Evolutionary conservation across 2,329 filamentous ascomycete species (phyloP), one percentile per base, ranked within the genome.

Genomic region (Aspergillus aculeatinus): DNA sequence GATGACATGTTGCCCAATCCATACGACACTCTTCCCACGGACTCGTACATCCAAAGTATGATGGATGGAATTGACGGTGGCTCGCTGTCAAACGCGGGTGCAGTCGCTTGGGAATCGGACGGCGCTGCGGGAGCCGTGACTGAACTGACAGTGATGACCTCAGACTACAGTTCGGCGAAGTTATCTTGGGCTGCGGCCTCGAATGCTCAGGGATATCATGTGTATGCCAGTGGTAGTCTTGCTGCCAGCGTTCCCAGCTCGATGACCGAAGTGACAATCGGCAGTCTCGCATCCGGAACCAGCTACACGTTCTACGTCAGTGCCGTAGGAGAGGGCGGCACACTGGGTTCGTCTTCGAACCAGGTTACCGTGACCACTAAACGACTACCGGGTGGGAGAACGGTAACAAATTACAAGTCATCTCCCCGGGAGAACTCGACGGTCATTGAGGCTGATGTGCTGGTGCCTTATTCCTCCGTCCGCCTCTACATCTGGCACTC

Each of bases 21-120:
- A 5, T 65, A 67, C 51, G 60, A 67, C 27, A 67, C 53, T 50
- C 57, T 67, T 5, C 65, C 65, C 14, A 29, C 2, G 19, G 63
- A 67, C 54, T 50, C 63, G 6, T 67, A 67, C 35, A 60, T 67
- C 23, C 59, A 65, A 21, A 51, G 58, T n/a, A 55, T 67, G 47
- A 54, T 67, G 16, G 49, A 39, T 35, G 60, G 53, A 33, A 55
- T 67, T 5, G 21, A 49, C 4, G 63, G 65, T 23, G 60, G 63
- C 14, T 55, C 57, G 42, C 61, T 48, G 21, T 27, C 50, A 1
- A 64, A 63, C 19, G 23, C 58, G 2, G 48, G 54, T 25, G 29
- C 57, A 31, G 21, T 29, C 44, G 48, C 35, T 33, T 61, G 48
- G 51, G 25, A 27, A 19, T 47, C 53, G 52, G 61, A 50, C 47